phyloP scores from a whole-genome alignment of 2,329 filamentous ascomycete genomes.

The Colletotrichum sojae region DNA sequence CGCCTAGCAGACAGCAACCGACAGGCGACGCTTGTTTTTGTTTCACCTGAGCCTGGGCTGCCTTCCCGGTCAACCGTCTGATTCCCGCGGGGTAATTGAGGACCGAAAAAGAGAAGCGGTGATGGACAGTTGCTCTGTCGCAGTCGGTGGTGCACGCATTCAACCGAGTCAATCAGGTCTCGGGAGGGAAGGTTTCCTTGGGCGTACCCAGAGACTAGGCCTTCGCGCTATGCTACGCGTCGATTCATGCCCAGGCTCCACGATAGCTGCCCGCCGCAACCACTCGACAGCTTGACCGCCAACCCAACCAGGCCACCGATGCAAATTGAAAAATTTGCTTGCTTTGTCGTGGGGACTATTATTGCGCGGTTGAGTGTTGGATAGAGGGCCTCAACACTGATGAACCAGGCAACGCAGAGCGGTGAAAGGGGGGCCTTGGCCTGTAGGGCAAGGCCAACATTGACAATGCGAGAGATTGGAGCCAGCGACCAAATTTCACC shows the following conservation, averaged over 20 bases:
- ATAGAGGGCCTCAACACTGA: constrained; percentile 20
- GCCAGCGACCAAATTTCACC: constrained; percentile 20
- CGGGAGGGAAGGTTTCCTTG: constrained; percentile 16
- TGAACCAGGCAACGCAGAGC: constrained; percentile 17
- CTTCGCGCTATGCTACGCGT: constrained; percentile 1
- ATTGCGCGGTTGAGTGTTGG: constrained; percentile 2
- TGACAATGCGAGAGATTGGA: constrained; percentile 27
- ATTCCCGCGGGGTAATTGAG: constrained; percentile 13
- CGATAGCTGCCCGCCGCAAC: constrained; percentile 2
- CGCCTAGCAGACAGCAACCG: background rate
- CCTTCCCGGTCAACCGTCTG: constrained; percentile 17
- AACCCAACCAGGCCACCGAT: background rate
- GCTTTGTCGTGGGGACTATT: constrained; percentile 10
- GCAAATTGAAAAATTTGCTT: background rate
- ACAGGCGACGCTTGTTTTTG: constrained; percentile 28
- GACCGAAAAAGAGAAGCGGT: background rate
- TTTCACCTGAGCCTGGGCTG: constrained; percentile 23
- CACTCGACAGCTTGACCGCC: constrained; percentile 15
- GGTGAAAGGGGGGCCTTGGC: constrained; percentile 27
- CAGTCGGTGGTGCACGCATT: constrained; percentile 11
- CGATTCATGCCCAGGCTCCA: constrained; percentile 4
- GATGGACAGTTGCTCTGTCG: background rate
- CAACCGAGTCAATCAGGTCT: constrained; percentile 29
- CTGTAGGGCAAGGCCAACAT: constrained; percentile 14
- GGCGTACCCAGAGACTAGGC: background rate